A percentile compares a stretch with the other conserved stretches of the same genome.
Evolutionary conservation across 768 basidiomycete genomes (phyloP).

Genomic region (Fistulinella prunicolor): DNA sequence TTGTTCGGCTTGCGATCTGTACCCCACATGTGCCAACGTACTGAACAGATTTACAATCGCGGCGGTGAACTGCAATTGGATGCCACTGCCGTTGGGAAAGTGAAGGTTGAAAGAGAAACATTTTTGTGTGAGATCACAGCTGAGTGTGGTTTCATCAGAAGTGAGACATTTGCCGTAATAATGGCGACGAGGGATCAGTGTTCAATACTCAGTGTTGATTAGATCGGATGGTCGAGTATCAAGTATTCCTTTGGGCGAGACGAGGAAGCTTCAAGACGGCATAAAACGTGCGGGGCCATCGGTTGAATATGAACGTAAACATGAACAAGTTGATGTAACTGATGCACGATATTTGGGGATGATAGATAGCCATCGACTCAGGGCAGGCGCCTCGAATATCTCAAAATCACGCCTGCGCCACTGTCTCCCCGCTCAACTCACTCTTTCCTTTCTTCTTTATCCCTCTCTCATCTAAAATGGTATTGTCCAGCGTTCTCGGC

Average conservation of each 20-base stretch:
- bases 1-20: no score
- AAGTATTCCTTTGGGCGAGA: no score
- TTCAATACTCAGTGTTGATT: no score
- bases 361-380: conserved; percentile 26
- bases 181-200: not conserved
- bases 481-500: conserved; percentile 81
- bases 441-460: conserved; percentile 15
- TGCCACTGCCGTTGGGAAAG: no score
- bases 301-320: not conserved
- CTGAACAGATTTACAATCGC: no score
- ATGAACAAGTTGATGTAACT: conserved; percentile 13
- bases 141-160: not conserved
- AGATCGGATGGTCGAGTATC: no score
- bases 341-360: no score
- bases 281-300: conserved; percentile 1
- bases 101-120: no score
- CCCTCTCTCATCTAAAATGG: conserved; percentile 46
- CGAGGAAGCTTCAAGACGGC: no score
- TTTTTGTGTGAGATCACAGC: no score
- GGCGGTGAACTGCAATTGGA: no score
- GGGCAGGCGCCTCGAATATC: conserved; percentile 29
- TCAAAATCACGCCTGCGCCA: conserved; percentile 27
- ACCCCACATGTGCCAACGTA: no score
- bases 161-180: not conserved
- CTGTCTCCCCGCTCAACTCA: conserved; percentile 2